Evolutionary conservation across 257 asterid species (phyloP), one percentile per base, ranked within the genome.

Genomic region (Henckelia pumila): DNA sequence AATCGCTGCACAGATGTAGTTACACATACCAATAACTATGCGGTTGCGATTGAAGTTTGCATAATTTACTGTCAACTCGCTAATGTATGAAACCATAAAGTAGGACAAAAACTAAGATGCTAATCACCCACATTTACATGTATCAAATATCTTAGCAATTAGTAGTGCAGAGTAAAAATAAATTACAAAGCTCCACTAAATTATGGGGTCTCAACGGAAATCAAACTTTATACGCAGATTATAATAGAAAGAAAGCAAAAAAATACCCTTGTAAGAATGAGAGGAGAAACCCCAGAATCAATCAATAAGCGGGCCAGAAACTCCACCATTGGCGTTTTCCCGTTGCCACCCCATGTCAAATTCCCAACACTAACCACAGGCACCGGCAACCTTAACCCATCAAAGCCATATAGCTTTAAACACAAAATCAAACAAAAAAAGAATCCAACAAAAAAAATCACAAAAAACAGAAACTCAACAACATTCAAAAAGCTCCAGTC

Each of bases 301-400:
- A 82, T 74, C 10, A 93, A 77, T 20, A 81, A 80, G 68, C 95
- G 86, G 3, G 99, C 89, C 22, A 93, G 79, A 68, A 80, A 88
- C 77, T 90, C 97, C 67, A 83, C 99, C 97, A 93, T 93, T 1
- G 99, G 99, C 59, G 99, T 93, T 81, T 93, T 93, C 52, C 99
- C 99, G 47, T 89, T 93, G 81, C 99, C 97, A 74, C 99, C 99
- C 99, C 99, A 90, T 22, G 99, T 93, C 84, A 93, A 76, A 83
- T 93, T 93, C 68, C 99, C 99, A 30, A 93, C 95, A 70, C 97
- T 82, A 35, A 93, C 85, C 81, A 90, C 96, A 64, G 94, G 84
- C 59, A 90, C 90, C 16, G 96, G 91, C 75, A 91, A 72, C 91
- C 97, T 91, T 47, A 37, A 71, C 3, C 56, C 29, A 68, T 40